These are phyloP conservation scores for Penicillium griseofulvum DNA, from an alignment of 2,329 filamentous ascomycete genomes.

Conservation along the genomic window DNA sequence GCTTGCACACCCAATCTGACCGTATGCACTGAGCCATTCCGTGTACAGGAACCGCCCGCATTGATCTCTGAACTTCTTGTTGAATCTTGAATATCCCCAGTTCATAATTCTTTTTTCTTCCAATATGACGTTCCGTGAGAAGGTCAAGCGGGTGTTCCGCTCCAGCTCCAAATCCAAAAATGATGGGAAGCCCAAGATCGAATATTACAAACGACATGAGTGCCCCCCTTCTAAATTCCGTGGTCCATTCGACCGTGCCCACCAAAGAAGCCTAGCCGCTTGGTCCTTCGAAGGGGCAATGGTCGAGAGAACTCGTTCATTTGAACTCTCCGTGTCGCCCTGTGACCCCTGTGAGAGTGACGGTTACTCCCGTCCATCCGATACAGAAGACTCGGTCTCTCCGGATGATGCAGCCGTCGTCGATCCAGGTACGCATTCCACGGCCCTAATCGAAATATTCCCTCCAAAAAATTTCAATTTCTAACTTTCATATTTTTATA, in stretches of 20 bases:
- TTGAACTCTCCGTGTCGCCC: slow-evolving; percentile 40
- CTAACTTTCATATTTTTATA: slow-evolving; percentile 7
- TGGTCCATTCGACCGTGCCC: slow-evolving; percentile 48
- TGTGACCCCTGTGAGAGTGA: slow-evolving; percentile 27
- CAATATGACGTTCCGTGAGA: slow-evolving; percentile 41
- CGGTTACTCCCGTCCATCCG: slow-evolving; percentile 19
- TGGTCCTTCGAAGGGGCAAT: slow-evolving; percentile 45
- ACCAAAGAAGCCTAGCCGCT: slow-evolving; percentile 43
- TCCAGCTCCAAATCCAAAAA: slow-evolving; percentile 21
- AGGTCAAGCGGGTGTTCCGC: slow-evolving; percentile 37
- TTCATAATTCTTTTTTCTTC: slow-evolving; percentile 3
- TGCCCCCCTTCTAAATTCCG: slow-evolving; percentile 50
- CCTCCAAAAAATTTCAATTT: not conserved
- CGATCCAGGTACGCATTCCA: slow-evolving; percentile 21
- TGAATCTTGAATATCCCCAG: slow-evolving; percentile 5
- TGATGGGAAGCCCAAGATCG: slow-evolving; percentile 33
- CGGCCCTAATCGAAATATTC: not conserved
- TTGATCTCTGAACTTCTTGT: slow-evolving; percentile 8
- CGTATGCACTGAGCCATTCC: slow-evolving; percentile 28
- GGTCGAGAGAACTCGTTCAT: slow-evolving; percentile 35
- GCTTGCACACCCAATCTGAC: slow-evolving; percentile 36
- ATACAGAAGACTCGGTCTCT: slow-evolving; percentile 17
- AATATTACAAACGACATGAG: slow-evolving; percentile 50
- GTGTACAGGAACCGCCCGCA: slow-evolving; percentile 13
- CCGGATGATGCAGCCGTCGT: slow-evolving; percentile 16